Conservation (phyloP, 352 stramenopile species). For the Peronospora destructor region DNA sequence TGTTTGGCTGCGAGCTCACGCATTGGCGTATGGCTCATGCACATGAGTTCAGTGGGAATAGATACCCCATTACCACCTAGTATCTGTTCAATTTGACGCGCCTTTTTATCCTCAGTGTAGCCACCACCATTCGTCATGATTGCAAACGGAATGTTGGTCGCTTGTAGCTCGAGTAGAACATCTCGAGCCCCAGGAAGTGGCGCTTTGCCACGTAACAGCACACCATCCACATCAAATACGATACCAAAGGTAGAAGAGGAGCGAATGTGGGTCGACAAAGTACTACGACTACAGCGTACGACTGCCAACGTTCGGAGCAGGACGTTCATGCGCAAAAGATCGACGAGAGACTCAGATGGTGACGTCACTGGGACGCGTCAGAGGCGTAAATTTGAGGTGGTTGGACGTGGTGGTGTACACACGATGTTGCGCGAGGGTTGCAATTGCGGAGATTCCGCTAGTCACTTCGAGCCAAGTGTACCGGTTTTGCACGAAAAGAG, state of each 20-base stretch:
- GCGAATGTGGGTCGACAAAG: no score
- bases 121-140: constrained; percentile 86
- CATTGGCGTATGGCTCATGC: constrained; percentile 83
- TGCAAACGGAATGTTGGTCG: constrained; percentile 56
- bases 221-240: constrained; percentile 80
- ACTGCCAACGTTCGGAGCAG: constrained; percentile 13
- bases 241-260: constrained; percentile 57
- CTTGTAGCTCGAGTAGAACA: constrained; percentile 60
- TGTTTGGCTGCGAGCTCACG: constrained; percentile 55
- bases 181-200: constrained; percentile 60
- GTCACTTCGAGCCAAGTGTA: no score
- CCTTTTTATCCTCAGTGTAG: constrained; percentile 75
- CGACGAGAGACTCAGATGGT: neutral
- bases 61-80: constrained; percentile 53
- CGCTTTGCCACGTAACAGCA: constrained; percentile 67
- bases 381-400: constrained; percentile 1
- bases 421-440: constrained; percentile 19
- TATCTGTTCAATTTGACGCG: constrained; percentile 60
- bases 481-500: no score
- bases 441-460: no score
- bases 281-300: neutral
- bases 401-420: constrained; percentile 3
- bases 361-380: constrained; percentile 8
- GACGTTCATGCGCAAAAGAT: neutral
- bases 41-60: constrained; percentile 37